Evolutionary conservation across 2,329 filamentous ascomycete species (phyloP).

Genomic region (Talaromyces amestolkiae): DNA sequence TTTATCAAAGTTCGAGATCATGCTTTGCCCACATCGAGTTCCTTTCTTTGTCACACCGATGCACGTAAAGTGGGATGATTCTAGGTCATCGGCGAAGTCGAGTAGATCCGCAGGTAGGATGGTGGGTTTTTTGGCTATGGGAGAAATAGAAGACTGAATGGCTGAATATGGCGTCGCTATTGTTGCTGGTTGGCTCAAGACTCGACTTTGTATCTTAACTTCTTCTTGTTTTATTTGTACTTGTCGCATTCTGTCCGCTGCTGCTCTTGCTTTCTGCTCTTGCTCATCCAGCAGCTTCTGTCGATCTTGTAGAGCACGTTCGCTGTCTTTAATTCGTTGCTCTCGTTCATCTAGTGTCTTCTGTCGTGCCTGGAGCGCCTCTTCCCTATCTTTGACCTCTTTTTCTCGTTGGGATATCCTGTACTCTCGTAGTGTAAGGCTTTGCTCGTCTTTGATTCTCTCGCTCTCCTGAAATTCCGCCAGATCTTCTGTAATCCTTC

Average conservation of each 20-base stretch:
- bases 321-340: not conserved
- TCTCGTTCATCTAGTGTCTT: conserved; percentile 1
- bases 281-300: not conserved
- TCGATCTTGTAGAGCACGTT: not conserved
- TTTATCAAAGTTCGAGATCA: conserved; percentile 11
- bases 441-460: not conserved
- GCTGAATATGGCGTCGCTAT: not conserved
- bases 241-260: not conserved
- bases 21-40: conserved; percentile 9
- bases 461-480: not conserved
- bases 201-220: not conserved
- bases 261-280: conserved; percentile 1
- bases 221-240: not conserved
- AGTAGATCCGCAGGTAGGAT: conserved; percentile 8
- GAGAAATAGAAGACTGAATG: not conserved
- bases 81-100: conserved; percentile 8
- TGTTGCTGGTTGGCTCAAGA: not conserved
- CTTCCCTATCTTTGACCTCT: not conserved
- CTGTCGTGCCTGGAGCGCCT: not conserved
- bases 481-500: not conserved
- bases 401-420: not conserved
- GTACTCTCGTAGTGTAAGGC: not conserved
- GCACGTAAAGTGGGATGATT: conserved; percentile 11
- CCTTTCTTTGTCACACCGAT: conserved; percentile 15
- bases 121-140: not conserved